phyloP scores from a whole-genome alignment of 441 rosid genomes.

The Populus hybrid region DNA sequence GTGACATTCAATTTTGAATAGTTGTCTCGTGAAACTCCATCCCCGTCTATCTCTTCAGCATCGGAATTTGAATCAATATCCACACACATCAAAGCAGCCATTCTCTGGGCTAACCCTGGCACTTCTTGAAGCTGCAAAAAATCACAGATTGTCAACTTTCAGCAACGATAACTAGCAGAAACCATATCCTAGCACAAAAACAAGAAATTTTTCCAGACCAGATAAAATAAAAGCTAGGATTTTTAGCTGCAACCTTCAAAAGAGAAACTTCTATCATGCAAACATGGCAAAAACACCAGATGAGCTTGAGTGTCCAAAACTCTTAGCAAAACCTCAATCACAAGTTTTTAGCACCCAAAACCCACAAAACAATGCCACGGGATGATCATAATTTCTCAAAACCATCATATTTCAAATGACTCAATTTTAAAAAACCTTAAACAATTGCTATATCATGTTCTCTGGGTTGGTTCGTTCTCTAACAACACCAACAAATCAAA shows the following conservation, averaged over 20 bases:
- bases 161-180: slow-evolving; percentile 7
- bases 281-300: neutral
- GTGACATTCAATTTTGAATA: slow-evolving; percentile 35
- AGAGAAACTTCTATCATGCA: neutral
- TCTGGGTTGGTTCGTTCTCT: neutral
- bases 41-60: slow-evolving; percentile 32
- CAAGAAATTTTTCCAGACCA: neutral
- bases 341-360: too few species aligned
- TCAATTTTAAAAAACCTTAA: neutral
- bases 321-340: too few species aligned
- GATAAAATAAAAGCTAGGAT: neutral
- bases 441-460: neutral
- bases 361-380: neutral
- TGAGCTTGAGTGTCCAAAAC: too few species aligned
- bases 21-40: slow-evolving; percentile 21
- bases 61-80: slow-evolving; percentile 40
- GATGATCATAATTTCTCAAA: neutral
- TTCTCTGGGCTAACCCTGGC: slow-evolving; percentile 84
- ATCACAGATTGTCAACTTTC: slow-evolving; percentile 15
- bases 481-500: neutral
- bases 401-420: neutral
- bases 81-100: slow-evolving; percentile 90
- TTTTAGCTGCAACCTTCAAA: neutral
- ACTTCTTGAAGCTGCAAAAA: slow-evolving; percentile 71
- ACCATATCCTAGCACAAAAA: neutral